Evolutionary conservation across 1,284 basidiomycete species (phyloP).

Genomic region (Cryptococcus amylolentus): DNA sequence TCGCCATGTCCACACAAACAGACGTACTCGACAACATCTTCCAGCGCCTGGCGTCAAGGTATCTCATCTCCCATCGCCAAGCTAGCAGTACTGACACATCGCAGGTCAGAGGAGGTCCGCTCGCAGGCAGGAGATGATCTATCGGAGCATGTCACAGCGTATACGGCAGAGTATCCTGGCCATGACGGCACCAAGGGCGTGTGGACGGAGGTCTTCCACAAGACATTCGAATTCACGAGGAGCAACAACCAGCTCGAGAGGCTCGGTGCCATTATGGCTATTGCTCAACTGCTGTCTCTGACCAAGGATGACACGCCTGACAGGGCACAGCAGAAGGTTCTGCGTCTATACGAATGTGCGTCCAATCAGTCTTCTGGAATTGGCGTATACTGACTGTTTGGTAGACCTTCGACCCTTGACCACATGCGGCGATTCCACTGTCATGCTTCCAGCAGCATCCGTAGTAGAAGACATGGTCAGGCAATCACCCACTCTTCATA

Average conservation of each 20-base stretch:
- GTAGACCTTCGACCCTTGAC: constrained; percentile 45
- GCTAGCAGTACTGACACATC: background rate
- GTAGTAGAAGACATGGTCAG: constrained; percentile 47
- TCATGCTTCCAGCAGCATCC: constrained; percentile 48
- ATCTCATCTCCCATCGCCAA: constrained; percentile 2
- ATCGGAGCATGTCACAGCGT: constrained; percentile 34
- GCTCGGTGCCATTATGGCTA: constrained; percentile 52
- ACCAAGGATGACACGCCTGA: constrained; percentile 47
- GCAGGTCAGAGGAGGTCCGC: constrained; percentile 28
- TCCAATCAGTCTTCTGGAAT: constrained; percentile 1
- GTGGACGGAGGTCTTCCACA: constrained; percentile 52
- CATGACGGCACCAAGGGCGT: constrained; percentile 46
- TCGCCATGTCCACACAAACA: constrained; percentile 37
- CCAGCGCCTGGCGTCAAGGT: constrained; percentile 37
- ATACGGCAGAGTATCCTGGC: constrained; percentile 43
- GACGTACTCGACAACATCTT: constrained; percentile 47
- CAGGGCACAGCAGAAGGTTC: constrained; percentile 43
- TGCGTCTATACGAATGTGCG: constrained; percentile 47
- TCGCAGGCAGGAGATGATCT: constrained; percentile 35
- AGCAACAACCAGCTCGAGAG: constrained; percentile 51
- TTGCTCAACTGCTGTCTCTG: constrained; percentile 45
- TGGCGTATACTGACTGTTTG: background rate
- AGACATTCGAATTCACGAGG: constrained; percentile 53
- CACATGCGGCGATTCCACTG: constrained; percentile 45
- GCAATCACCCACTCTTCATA: constrained; percentile 43